phyloP scores from a whole-genome alignment of 2,329 filamentous ascomycete genomes.

The Fusarium devonianum region DNA sequence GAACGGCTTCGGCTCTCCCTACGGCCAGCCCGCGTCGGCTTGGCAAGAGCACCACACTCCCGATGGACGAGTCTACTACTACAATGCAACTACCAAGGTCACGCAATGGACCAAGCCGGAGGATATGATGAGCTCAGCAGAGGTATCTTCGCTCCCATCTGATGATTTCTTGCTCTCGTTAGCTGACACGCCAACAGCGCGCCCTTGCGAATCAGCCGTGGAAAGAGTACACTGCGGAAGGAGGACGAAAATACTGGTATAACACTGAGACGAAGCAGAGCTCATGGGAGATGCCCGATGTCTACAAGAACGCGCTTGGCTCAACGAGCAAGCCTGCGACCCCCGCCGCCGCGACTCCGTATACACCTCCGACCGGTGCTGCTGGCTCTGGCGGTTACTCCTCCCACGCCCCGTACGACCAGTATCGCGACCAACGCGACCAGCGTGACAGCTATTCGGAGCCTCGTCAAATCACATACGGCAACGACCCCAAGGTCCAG shows the following conservation, averaged over 20 bases:
- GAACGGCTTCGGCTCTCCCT: conserved; percentile 63
- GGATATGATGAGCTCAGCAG: conserved; percentile 82
- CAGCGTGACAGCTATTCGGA: conserved; percentile 56
- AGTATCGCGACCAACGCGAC: conserved; percentile 50
- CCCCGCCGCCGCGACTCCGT: conserved; percentile 51
- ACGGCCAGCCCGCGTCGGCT: conserved; percentile 58
- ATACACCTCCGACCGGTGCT: conserved; percentile 48
- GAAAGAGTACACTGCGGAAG: conserved; percentile 89
- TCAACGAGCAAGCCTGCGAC: conserved; percentile 57
- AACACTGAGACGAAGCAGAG: conserved; percentile 91
- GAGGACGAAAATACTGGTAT: conserved; percentile 93
- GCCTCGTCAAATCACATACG: conserved; percentile 65
- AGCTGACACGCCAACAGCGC: conserved; percentile 60
- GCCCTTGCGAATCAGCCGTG: conserved; percentile 84
- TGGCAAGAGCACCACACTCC: conserved; percentile 85
- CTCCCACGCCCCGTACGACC: conserved; percentile 46
- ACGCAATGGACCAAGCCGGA: conserved; percentile 96
- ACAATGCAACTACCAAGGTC: conserved; percentile 82
- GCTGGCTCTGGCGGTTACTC: conserved; percentile 43
- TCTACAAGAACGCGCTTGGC: conserved; percentile 77
- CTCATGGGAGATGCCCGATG: conserved; percentile 92
- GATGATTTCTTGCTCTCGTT: background rate
- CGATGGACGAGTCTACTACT: conserved; percentile 90
- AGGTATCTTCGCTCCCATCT: conserved; percentile 61
- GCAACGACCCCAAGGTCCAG: conserved; percentile 63